phyloP scores from a whole-genome alignment of 2,329 filamentous ascomycete species.

The Cladosporium oxysporum region DNA sequence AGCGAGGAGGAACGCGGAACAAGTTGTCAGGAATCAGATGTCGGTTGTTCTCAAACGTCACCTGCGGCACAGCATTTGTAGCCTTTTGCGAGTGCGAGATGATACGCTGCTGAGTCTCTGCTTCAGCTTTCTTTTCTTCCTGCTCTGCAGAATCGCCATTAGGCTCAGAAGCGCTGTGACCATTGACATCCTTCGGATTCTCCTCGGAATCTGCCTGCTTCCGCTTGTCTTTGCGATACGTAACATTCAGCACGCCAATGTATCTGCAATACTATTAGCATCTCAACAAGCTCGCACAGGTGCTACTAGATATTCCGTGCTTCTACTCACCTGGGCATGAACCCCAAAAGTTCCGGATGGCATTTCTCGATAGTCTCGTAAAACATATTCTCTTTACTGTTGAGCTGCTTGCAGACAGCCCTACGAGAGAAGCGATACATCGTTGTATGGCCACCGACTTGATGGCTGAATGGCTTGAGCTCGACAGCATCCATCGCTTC shows the following conservation, averaged over 20 bases:
- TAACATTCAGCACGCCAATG: slow-evolving; percentile 95
- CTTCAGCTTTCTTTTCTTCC: slow-evolving; percentile 11
- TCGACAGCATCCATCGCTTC: slow-evolving; percentile 86
- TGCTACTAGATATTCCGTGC: background rate
- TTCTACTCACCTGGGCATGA: slow-evolving; percentile 69
- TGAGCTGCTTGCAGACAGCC: slow-evolving; percentile 96
- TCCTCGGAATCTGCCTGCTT: slow-evolving; percentile 39
- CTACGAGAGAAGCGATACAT: slow-evolving; percentile 93
- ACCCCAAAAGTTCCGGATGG: slow-evolving; percentile 85
- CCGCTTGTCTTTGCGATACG: slow-evolving; percentile 78
- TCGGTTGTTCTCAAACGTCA: slow-evolving; percentile 90
- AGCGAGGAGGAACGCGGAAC: slow-evolving; percentile 58
- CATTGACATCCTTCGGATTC: slow-evolving; percentile 6
- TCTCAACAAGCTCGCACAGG: background rate
- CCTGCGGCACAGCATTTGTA: slow-evolving; percentile 72
- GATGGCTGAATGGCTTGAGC: slow-evolving; percentile 93
- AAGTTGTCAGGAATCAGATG: slow-evolving; percentile 88
- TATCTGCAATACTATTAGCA: slow-evolving; percentile 60
- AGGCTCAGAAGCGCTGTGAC: background rate
- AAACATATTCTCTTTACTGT: slow-evolving; percentile 97
- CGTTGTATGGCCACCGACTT: slow-evolving; percentile 95
- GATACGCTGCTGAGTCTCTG: slow-evolving; percentile 49
- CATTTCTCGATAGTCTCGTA: slow-evolving; percentile 93
- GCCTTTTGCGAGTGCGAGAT: slow-evolving; percentile 76
- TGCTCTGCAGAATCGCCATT: slow-evolving; percentile 18